These are phyloP conservation scores for Podaxis carcinomalis DNA, from an alignment of 768 basidiomycete genomes.

Conservation along the genomic window DNA sequence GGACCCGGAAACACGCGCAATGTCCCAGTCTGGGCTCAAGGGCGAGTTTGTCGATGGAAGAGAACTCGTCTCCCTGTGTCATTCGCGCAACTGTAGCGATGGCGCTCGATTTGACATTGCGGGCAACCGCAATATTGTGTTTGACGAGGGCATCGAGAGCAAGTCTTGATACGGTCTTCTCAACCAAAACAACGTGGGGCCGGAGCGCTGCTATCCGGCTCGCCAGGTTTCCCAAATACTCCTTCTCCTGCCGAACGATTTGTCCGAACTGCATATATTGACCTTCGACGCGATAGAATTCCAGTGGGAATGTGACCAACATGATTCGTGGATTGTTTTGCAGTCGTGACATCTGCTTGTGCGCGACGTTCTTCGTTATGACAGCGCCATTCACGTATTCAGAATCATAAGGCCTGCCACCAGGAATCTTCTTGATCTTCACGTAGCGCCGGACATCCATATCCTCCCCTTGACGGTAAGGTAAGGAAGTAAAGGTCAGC, in stretches of 20 bases:
- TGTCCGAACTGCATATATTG: constrained; percentile 93
- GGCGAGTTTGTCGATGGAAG: constrained; percentile 91
- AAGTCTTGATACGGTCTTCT: constrained; percentile 86
- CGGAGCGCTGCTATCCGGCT: constrained; percentile 86
- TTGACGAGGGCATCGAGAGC: constrained; percentile 84
- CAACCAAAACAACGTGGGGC: constrained; percentile 89
- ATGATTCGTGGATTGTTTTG: constrained; percentile 89
- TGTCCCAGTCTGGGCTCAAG: constrained; percentile 87
- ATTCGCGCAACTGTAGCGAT: constrained; percentile 87
- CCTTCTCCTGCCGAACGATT: constrained; percentile 87
- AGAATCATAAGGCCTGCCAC: constrained; percentile 86
- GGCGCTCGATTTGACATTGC: constrained; percentile 84
- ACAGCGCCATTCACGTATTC: constrained; percentile 97
- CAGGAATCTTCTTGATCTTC: constrained; percentile 98
- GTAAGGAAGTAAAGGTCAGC: constrained; percentile 66
- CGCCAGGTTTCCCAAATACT: constrained; percentile 85
- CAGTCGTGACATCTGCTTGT: constrained; percentile 87
- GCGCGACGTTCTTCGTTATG: constrained; percentile 96
- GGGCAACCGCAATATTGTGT: constrained; percentile 85
- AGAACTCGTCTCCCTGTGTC: constrained; percentile 93
- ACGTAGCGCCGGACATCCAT: constrained; percentile 95
- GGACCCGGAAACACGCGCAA: constrained; percentile 79
- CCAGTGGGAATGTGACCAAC: constrained; percentile 92
- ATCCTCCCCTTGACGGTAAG: constrained; percentile 80
- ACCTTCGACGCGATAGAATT: constrained; percentile 88